Conservation (phyloP, 2,329 filamentous ascomycete genomes). For the Penicillium occitanis region DNA sequence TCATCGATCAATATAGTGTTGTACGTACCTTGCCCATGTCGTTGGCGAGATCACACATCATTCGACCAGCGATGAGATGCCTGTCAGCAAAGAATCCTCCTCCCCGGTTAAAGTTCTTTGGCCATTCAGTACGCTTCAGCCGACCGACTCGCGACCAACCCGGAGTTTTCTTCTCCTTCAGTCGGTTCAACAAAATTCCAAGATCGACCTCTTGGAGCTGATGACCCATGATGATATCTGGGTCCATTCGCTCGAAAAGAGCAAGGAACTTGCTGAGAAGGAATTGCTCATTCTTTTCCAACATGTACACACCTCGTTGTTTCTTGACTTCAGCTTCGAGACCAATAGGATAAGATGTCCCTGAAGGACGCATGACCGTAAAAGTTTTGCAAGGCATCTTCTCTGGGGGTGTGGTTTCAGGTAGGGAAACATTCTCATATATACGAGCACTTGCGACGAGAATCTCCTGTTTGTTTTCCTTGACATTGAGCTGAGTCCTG, state of each 20-base stretch:
- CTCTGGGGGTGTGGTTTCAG: constrained; percentile 83
- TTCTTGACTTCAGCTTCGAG: constrained; percentile 78
- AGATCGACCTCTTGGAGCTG: constrained; percentile 97
- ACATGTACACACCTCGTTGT: constrained; percentile 72
- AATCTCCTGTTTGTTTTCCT: constrained; percentile 95
- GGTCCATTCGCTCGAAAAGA: constrained; percentile 81
- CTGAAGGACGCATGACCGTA: constrained; percentile 81
- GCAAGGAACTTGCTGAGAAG: constrained; percentile 87
- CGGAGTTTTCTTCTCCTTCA: constrained; percentile 86
- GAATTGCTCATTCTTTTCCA: constrained; percentile 80
- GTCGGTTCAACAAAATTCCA: constrained; percentile 79
- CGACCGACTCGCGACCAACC: constrained; percentile 94
- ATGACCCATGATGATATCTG: constrained; percentile 90
- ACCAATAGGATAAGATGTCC: constrained; percentile 74
- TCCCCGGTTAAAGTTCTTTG: constrained; percentile 77
- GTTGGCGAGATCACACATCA: constrained; percentile 92
- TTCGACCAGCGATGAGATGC: constrained; percentile 80
- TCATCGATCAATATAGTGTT: background rate
- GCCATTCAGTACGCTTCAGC: constrained; percentile 81
- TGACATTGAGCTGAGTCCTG: constrained; percentile 82
- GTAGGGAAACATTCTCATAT: constrained; percentile 85
- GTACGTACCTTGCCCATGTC: constrained; percentile 77
- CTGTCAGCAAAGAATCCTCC: constrained; percentile 91
- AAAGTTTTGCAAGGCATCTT: constrained; percentile 87
- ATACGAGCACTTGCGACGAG: constrained; percentile 86